Evolutionary conservation across 139 green algal genomes (phyloP).

Genomic region (Chlorokybus atmophyticus): DNA sequence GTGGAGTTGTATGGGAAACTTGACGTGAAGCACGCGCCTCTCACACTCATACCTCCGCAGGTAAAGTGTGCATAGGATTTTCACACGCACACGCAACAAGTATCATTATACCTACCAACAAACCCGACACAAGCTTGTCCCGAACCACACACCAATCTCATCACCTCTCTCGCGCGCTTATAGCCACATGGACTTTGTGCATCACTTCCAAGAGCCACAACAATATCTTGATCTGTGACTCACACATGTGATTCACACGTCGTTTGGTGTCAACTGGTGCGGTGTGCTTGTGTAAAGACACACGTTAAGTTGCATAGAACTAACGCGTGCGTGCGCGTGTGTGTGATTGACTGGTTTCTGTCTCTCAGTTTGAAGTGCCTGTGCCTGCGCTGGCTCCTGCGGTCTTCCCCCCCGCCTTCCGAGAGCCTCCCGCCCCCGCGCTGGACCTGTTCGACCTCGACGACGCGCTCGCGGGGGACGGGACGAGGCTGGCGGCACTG

Average conservation of each 20-base stretch:
- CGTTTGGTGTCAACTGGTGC: no score
- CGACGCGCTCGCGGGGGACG: conserved; percentile 53
- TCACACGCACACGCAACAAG: background rate
- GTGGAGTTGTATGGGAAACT: conserved; percentile 50
- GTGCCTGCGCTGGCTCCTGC: conserved; percentile 62
- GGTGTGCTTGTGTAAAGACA: no score
- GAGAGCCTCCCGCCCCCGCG: conserved; percentile 53
- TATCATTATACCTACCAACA: no score
- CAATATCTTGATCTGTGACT: no score
- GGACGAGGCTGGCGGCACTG: conserved; percentile 47
- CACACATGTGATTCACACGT: no score
- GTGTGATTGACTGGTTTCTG: background rate
- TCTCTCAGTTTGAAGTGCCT: conserved; percentile 52
- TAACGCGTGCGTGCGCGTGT: no score
- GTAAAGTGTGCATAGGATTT: background rate
- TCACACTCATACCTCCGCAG: conserved; percentile 50
- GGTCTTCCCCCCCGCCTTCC: conserved; percentile 57
- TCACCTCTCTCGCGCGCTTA: no score
- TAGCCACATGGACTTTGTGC: no score
- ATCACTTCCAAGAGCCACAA: no score
- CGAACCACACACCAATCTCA: no score
- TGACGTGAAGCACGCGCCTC: conserved; percentile 39
- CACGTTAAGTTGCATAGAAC: no score
- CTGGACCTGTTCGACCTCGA: conserved; percentile 81
- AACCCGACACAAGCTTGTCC: no score